phyloP scores from a whole-genome alignment of 331 rosid species.

The Pyrus hybrid region DNA sequence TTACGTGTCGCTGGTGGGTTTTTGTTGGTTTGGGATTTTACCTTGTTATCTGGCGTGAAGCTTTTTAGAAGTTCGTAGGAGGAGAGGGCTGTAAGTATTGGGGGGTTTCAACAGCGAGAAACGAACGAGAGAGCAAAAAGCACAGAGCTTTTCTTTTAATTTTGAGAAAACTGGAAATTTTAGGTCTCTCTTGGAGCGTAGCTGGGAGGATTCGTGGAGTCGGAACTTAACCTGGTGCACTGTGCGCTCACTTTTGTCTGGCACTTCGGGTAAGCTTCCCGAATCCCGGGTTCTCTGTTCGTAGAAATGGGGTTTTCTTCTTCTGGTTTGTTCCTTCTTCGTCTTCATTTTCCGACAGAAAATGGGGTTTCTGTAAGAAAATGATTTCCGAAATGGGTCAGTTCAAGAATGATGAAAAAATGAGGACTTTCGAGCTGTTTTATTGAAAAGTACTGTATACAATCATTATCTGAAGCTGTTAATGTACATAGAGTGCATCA shows the following conservation, averaged over 20 bases:
- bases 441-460: background rate
- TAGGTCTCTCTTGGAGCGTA: constrained; percentile 46
- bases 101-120: background rate
- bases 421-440: background rate
- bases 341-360: background rate
- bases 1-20: background rate
- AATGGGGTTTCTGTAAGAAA: background rate
- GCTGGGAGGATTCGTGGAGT: constrained; percentile 38
- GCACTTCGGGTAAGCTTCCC: constrained; percentile 23
- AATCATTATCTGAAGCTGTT: background rate
- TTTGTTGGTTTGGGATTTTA: background rate
- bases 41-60: background rate
- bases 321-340: background rate
- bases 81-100: background rate
- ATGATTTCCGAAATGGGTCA: background rate
- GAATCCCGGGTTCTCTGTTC: background rate
- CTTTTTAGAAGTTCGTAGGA: constrained; percentile 5
- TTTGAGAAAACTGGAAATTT: constrained; percentile 25
- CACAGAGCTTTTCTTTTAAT: constrained; percentile 10
- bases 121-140: background rate
- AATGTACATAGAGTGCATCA: background rate
- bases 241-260: constrained; percentile 18
- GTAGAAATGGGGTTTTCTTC: constrained; percentile 3
- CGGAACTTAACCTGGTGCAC: constrained; percentile 37
- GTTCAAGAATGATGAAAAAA: too few species aligned